phyloP scores from a whole-genome alignment of 495 filamentous ascomycete genomes.

The Trichoderma asperelloides region DNA sequence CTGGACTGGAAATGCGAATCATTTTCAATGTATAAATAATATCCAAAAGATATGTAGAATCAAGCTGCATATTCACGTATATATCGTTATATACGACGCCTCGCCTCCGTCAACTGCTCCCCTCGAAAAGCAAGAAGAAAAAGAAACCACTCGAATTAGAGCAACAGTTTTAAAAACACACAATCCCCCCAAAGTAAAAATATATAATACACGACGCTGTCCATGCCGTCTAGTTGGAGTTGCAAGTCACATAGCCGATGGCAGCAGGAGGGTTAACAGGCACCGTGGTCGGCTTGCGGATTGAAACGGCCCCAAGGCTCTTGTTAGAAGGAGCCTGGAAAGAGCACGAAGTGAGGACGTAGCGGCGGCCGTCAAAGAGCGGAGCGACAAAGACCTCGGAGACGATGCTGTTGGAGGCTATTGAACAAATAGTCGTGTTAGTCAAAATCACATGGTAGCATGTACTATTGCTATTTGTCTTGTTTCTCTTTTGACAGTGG shows the following conservation, averaged over 20 bases:
- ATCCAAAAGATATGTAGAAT: background rate
- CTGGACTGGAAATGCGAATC: too few relatives aligned
- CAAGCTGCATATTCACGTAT: background rate
- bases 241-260: constrained; percentile 1
- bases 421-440: background rate
- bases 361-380: constrained; percentile 3
- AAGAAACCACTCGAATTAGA: background rate
- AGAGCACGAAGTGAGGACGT: background rate
- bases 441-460: too few relatives aligned
- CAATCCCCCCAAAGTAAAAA: background rate
- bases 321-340: background rate
- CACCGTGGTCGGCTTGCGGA: background rate
- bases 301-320: background rate
- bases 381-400: background rate
- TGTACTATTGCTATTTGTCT: too few relatives aligned
- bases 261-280: background rate
- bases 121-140: too few relatives aligned
- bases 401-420: background rate
- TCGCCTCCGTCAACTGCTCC: background rate
- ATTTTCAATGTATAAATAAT: background rate
- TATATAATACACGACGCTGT: background rate
- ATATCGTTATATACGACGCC: background rate
- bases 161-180: background rate
- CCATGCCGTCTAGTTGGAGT: background rate
- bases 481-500: too few relatives aligned